A percentile compares a stretch with the other conserved stretches of the same genome.
phyloP scores from a whole-genome alignment of 179 eudicot genomes.

The Beta lomatogona region DNA sequence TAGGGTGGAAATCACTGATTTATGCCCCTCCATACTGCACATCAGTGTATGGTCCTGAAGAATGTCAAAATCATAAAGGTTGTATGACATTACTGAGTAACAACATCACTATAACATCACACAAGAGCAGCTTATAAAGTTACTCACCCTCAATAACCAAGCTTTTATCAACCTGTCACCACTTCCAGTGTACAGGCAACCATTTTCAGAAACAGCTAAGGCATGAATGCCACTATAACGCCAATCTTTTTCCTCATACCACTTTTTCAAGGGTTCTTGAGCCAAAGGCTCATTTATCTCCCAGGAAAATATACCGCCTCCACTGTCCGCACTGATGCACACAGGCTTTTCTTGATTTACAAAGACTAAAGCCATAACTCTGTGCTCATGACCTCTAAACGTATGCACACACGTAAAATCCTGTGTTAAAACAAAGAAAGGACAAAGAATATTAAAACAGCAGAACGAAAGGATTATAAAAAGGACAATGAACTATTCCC shows the following conservation, averaged over 20 bases:
- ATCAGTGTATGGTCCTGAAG: constrained; percentile 65
- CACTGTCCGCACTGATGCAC: constrained; percentile 90
- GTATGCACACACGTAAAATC: constrained; percentile 76
- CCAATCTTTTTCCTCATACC: constrained; percentile 85
- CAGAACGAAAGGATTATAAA: not conserved
- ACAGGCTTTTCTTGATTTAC: constrained; percentile 67
- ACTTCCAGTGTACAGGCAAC: constrained; percentile 74
- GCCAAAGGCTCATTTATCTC: constrained; percentile 50
- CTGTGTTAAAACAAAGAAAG: constrained; percentile 35
- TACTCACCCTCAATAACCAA: constrained; percentile 72
- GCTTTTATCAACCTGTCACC: constrained; percentile 90
- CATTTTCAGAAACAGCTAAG: constrained; percentile 67
- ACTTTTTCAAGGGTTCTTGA: constrained; percentile 59
- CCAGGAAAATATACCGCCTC: constrained; percentile 84
- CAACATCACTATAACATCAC: not conserved
- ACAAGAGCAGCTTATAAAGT: not conserved
- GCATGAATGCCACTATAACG: constrained; percentile 95
- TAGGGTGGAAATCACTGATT: constrained; percentile 75
- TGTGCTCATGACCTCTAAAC: constrained; percentile 81
- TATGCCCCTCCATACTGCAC: constrained; percentile 83
- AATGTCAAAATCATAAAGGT: not conserved
- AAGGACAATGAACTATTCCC: not conserved
- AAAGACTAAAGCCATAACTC: constrained; percentile 68
- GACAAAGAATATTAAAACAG: not conserved
- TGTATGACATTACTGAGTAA: not conserved